Base-by-base conservation (phyloP, 73 alveolate species). In the Stentor roeselii region DNA sequence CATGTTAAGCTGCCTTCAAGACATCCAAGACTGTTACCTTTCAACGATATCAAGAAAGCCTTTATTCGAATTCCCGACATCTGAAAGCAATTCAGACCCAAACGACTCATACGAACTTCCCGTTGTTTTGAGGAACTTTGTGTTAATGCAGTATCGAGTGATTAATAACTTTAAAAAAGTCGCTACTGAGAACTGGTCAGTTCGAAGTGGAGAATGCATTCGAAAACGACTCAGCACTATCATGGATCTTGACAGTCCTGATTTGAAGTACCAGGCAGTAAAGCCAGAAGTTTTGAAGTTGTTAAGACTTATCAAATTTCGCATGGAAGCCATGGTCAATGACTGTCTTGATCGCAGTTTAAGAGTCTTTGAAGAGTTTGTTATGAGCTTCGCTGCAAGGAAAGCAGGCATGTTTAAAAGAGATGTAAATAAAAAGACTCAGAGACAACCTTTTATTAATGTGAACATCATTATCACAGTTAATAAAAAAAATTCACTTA, bases 1-100 rank as follows among this genome's bases (percentile, higher is more conserved):
- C 34, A 67, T 67, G n/a, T 21, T 67, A 11, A 40, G 80, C 37
- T 67, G 80, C 34, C 34, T 67, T 1, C 80, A 67, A 67, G 80
- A 67, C 11, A 32, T 67, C 41, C 80, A 67, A 21, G n/a, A 67
- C 37, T 32, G 37, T 21, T 67, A 67, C 80, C n/a, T 67, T 15
- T 27, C 1, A 21, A 32, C 37, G 34, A 21, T 67, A 27, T 21
- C n/a, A n/a, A 21, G 80, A 32, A 0, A 32, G 34, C 27, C 21
- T 40, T 21, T 67, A n/a, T 67, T 67, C 34, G 80, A 67, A 40
- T 67, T 21, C 37, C 80, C 80, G 11, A 21, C 37, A 2, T 67
- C 80, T 30, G 41, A 67, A 21, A 34, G 11, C 37, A 67, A 67
- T 67, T 21, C 37, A 32, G 27, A 67, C 21, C 41, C n/a, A 1